Base-by-base conservation (phyloP, 73 alveolate genomes). In the Paramecium bursaria region DNA sequence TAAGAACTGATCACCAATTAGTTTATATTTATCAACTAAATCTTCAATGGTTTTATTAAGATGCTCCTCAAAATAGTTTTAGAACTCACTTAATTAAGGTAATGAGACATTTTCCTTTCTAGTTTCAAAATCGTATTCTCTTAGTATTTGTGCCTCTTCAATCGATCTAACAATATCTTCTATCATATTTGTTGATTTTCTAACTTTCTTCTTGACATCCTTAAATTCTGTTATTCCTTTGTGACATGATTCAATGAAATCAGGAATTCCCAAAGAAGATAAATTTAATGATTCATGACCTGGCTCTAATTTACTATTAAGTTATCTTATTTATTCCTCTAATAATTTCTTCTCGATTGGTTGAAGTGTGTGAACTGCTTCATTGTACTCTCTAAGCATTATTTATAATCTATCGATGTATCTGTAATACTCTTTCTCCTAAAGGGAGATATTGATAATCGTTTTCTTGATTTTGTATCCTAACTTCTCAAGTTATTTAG, bases 11-110 rank as follows among this genome's bases (percentile, higher is more conserved):
- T 87, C 95, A 9, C 98, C 97, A 23, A 96, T 93, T 82, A 91
- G 92, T 52, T 90, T 92, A 55, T 97, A 94, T 75, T 92, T 90
- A 75, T 91, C 92, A 23, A 95, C 95, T 35, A 95, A 91, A 48
- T 97, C 99, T 48, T 91, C 96, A 4, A 94, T 76, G 10, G 96
- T 94, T 75, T 91, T 92, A 73, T 90, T 87, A 50, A 97, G 80
- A 75, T 96, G 98, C 54, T 97, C 92, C 77, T 98, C 99, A 90
- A 97, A 97, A 94, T 89, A 97, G 87, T 92, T 97, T 35, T 88
- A 75, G 88, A 96, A 96, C 80, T 93, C 97, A 74, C 50, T 75
- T 11, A 61, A 55, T n/a, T 42, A 31, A 13, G 88, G 88, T 14
- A 75, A 11, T 1, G 88, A 75, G 10, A 50, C 74, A 75, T 55